Percentiles rank a stretch among this genome's conserved stretches.
phyloP scores from a whole-genome alignment of 2,329 filamentous ascomycete species.

The Bipolaris cookei region DNA sequence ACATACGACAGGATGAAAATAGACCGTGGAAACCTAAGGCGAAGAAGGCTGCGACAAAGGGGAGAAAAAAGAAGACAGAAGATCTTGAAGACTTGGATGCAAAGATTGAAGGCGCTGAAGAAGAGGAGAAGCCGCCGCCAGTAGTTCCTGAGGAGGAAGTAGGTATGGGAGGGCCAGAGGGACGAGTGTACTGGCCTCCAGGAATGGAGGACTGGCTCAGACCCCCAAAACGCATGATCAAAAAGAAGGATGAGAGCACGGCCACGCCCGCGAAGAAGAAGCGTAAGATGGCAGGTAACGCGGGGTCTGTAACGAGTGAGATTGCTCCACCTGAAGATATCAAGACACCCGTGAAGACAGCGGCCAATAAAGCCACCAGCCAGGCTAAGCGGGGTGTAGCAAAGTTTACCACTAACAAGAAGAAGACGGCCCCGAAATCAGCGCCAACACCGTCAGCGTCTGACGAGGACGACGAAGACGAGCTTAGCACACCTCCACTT shows the following conservation, averaged over 20 bases:
- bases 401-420: constrained; percentile 48
- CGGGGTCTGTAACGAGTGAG: constrained; percentile 33
- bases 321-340: constrained; percentile 41
- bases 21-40: constrained; percentile 52
- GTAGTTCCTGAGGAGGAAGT: constrained; percentile 71
- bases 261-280: constrained; percentile 42
- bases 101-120: constrained; percentile 49
- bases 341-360: constrained; percentile 46
- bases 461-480: constrained; percentile 46
- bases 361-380: constrained; percentile 46
- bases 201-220: constrained; percentile 90
- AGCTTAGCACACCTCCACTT: constrained; percentile 46
- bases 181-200: constrained; percentile 86
- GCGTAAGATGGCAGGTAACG: constrained; percentile 36
- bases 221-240: constrained; percentile 75
- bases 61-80: constrained; percentile 50
- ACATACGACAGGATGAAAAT: constrained; percentile 78
- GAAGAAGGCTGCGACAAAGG: constrained; percentile 55
- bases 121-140: constrained; percentile 42
- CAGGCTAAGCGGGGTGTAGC: constrained; percentile 23
- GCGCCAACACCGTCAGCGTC: constrained; percentile 54
- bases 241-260: constrained; percentile 57
- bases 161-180: constrained; percentile 83
- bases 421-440: constrained; percentile 45
- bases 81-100: constrained; percentile 50